Conservation (phyloP, 805 yeast genomes). For the Metschnikowia chrysomelidarum region DNA sequence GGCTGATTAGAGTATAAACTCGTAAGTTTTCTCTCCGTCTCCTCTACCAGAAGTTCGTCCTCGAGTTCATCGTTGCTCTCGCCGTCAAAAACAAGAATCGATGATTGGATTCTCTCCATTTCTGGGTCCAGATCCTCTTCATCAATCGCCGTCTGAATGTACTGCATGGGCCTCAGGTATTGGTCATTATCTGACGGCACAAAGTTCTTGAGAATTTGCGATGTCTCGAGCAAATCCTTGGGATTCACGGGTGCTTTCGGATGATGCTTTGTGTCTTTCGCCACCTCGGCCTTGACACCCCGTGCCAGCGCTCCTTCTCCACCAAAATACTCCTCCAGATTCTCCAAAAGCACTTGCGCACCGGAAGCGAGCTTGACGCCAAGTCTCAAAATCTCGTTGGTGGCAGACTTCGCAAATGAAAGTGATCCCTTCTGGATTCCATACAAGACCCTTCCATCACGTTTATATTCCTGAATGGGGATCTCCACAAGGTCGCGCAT, state of each 20-base stretch:
- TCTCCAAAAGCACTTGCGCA: constrained; percentile 76
- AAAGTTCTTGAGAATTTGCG: constrained; percentile 25
- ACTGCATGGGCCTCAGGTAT: constrained; percentile 24
- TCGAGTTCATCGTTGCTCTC: constrained; percentile 19
- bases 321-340: constrained; percentile 74
- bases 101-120: constrained; percentile 16
- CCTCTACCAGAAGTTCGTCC: constrained; percentile 22
- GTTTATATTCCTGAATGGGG: constrained; percentile 71
- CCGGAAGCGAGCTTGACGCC: constrained; percentile 89
- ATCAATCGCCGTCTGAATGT: constrained; percentile 32
- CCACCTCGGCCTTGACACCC: constrained; percentile 9
- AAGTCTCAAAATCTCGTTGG: constrained; percentile 74
- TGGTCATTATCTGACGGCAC: constrained; percentile 21
- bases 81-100: constrained; percentile 26
- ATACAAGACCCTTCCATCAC: constrained; percentile 67
- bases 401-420: constrained; percentile 71
- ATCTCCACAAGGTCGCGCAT: constrained; percentile 68
- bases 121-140: constrained; percentile 24
- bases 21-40: constrained; percentile 40
- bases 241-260: constrained; percentile 2
- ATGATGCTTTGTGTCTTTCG: background rate
- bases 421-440: constrained; percentile 74
- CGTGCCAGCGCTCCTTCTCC: constrained; percentile 65
- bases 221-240: constrained; percentile 24
- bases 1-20: constrained; percentile 90